Percentiles rank a stretch among this genome's conserved stretches.
phyloP scores from a whole-genome alignment of 179 eudicot species.

The Corrigiola litoralis region DNA sequence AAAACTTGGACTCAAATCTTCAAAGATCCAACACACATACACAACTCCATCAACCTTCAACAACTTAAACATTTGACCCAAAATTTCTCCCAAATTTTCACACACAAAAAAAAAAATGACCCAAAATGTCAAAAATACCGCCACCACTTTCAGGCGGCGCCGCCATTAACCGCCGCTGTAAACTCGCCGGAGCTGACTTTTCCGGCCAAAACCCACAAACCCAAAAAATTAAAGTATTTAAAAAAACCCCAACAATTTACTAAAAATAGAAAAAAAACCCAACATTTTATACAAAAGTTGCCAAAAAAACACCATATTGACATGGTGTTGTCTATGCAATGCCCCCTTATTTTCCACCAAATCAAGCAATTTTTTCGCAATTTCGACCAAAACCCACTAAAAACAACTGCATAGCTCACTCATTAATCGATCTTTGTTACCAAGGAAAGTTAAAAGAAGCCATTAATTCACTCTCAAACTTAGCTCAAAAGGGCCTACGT shows the following conservation, averaged over 20 bases:
- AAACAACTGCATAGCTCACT: conserved; percentile 36
- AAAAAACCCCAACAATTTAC: not conserved
- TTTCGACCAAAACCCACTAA: conserved; percentile 18
- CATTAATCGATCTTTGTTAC: conserved; percentile 44
- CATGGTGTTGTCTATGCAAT: conserved; percentile 23
- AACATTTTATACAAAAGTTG: not conserved
- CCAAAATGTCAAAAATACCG: no score
- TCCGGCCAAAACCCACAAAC: conserved; percentile 9
- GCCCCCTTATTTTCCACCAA: conserved; percentile 23
- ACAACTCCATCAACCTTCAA: no score
- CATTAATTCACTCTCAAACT: conserved; percentile 26
- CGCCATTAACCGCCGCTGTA: not conserved
- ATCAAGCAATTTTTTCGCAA: conserved; percentile 15
- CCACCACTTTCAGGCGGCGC: no score
- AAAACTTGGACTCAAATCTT: no score
- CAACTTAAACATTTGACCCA: not conserved
- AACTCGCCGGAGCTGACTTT: not conserved
- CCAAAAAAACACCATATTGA: conserved; percentile 8
- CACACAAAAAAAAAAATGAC: not conserved
- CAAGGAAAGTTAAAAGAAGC: conserved; percentile 53
- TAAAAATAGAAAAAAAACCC: not conserved
- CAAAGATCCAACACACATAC: no score
- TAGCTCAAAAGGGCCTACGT: conserved; percentile 48
- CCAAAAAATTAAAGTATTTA: not conserved
- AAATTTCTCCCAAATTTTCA: no score